Conservation (phyloP, 768 basidiomycete genomes). For the Leccinum subgranulosum region DNA sequence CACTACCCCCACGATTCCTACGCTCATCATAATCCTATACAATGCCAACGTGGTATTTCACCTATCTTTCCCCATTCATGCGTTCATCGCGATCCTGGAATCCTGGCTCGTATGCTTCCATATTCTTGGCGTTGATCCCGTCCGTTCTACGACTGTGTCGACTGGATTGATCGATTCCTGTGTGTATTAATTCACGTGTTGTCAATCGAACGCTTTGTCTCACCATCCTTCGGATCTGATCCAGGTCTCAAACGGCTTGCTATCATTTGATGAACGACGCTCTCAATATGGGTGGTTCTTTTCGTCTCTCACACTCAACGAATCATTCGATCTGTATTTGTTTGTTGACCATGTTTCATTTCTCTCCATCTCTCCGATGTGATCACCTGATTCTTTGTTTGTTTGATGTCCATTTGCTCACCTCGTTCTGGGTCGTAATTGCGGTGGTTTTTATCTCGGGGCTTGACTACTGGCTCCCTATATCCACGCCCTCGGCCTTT, state of each 20-base stretch:
- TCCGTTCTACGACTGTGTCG: background rate
- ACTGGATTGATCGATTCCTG: background rate
- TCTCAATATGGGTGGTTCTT: background rate
- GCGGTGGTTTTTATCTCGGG: background rate
- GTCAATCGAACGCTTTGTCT: background rate
- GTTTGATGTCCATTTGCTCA: background rate
- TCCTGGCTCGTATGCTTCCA: background rate
- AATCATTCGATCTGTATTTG: background rate
- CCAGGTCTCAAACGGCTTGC: background rate
- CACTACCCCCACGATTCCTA: constrained; percentile 23
- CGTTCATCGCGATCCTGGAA: background rate
- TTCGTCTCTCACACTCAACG: background rate
- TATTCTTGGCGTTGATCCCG: background rate
- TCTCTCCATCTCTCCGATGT: background rate
- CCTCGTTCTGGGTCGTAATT: background rate
- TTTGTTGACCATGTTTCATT: background rate
- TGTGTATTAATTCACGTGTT: background rate
- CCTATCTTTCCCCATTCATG: constrained; percentile 15
- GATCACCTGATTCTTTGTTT: background rate
- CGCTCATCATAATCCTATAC: constrained; percentile 11
- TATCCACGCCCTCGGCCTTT: background rate
- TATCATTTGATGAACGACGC: constrained; percentile 1
- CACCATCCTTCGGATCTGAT: constrained; percentile 1
- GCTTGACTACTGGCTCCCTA: background rate
- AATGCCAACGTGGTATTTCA: constrained; percentile 1